Evolutionary conservation across 192 early-diverging fungal species (phyloP), one percentile per base, ranked within the genome.

Genomic region (Coemansia sp.): DNA sequence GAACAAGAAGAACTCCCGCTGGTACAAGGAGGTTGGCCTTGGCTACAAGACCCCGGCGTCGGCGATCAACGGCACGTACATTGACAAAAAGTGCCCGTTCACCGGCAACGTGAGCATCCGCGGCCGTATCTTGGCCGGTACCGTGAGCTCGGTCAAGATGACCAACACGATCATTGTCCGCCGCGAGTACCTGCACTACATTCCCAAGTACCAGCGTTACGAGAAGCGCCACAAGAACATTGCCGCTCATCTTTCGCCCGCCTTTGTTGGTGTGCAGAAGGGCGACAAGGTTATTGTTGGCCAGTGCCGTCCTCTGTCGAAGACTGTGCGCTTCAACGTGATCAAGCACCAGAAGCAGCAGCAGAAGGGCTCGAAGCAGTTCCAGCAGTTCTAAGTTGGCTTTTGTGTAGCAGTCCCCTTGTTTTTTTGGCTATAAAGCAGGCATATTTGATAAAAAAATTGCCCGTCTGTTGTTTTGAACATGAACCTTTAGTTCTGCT

Each of bases 1-100:
- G 64, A 80, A 67, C 66, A 77, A 74, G 78, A 86, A 86, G 84
- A 89, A 85, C 86, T 59, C 57, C 75, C 92, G 97, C 72, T 99
- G 97, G 97, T 94, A 92, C 91, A 94, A 94, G 88, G 94, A 98
- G 73, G 88, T 99, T 62, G 97, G 97, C 86, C 89, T 95, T 57
- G 97, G 97, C 67, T 97, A 94, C 89, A 98, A 98, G 91, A 99
- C 94, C 81, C 97, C 97, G 73, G 90, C 90, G 81, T 93, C 95
- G 78, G 97, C 95, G 72, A 93, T 95, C 82, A 89, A 90, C 77
- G 97, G 97, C 67, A 87, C 84, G 85, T 99, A 99, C 88, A 93
- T 99, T 62, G 97, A 99, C 88, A 99, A 96, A 88, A 99, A 99
- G 92, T 99, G 97, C 88, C 97, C 97, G 66, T 99, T 96, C 93